Conservation (phyloP, 2,329 filamentous ascomycete genomes). For the Dryadomyces quercus-mongolicae region DNA sequence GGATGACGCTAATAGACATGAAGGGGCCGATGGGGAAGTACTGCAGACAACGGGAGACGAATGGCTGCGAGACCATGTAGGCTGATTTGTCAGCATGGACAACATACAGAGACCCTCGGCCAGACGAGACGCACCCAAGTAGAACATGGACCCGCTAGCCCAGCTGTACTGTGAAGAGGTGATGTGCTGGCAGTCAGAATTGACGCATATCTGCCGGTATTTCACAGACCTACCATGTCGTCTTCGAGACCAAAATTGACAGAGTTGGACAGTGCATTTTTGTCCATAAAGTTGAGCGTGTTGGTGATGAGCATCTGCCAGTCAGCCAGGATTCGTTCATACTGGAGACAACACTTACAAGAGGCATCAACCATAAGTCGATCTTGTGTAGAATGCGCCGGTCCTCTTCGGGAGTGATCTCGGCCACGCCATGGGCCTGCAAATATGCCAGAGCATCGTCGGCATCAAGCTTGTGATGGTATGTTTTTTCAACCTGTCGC, state of each 20-base stretch:
- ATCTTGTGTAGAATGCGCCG: constrained; percentile 15
- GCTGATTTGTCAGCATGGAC: not conserved
- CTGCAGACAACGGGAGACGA: constrained; percentile 18
- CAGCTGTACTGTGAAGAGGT: constrained; percentile 6
- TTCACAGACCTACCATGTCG: constrained; percentile 6
- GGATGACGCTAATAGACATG: constrained; percentile 14
- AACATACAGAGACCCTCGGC: not conserved
- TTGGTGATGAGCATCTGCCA: constrained; percentile 14
- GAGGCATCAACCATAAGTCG: constrained; percentile 10
- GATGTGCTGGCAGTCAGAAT: constrained; percentile 2
- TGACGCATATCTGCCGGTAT: too few relatives aligned
- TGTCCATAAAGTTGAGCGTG: constrained; percentile 18
- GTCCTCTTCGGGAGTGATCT: not conserved
- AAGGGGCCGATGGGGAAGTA: constrained; percentile 23
- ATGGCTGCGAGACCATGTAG: constrained; percentile 3
- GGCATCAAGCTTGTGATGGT: not conserved
- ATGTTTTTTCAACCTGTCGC: not conserved
- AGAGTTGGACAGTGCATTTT: constrained; percentile 11
- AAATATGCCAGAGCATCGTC: not conserved
- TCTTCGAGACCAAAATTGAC: constrained; percentile 3
- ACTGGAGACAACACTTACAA: not conserved
- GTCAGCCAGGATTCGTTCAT: not conserved
- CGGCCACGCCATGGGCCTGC: not conserved
- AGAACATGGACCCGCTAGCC: constrained; percentile 7
- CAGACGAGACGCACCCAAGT: not conserved